Percentiles rank a stretch among this genome's conserved stretches.
Conservation (phyloP, 1,284 basidiomycete genomes). For the Earliella scabrosa region DNA sequence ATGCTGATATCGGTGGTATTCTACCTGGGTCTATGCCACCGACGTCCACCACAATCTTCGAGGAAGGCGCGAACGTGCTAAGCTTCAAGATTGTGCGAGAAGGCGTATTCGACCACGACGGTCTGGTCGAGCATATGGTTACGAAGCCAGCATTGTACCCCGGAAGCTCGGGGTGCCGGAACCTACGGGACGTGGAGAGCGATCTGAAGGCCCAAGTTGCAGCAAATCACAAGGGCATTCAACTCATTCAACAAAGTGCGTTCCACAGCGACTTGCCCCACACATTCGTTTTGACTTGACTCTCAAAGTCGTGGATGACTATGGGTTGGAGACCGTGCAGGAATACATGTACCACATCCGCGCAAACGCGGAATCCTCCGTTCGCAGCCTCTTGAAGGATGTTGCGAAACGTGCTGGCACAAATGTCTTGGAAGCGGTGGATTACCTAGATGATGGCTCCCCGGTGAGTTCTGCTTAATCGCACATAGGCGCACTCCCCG, state of each 20-base stretch:
- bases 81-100: slow-evolving; percentile 92
- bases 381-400: slow-evolving; percentile 81
- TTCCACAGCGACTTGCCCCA: not conserved
- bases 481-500: not conserved
- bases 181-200: slow-evolving; percentile 88
- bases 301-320: slow-evolving; percentile 91
- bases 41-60: slow-evolving; percentile 86
- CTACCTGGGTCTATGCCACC: slow-evolving; percentile 95
- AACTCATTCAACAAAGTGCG: slow-evolving; percentile 76
- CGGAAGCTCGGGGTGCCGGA: slow-evolving; percentile 82
- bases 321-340: slow-evolving; percentile 86
- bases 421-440: slow-evolving; percentile 71
- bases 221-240: slow-evolving; percentile 93
- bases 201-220: slow-evolving; percentile 98
- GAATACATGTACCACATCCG: slow-evolving; percentile 94
- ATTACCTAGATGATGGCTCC: slow-evolving; percentile 89
- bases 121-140: slow-evolving; percentile 80
- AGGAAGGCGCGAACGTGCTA: slow-evolving; percentile 93
- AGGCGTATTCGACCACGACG: slow-evolving; percentile 81
- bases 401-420: slow-evolving; percentile 74
- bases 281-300: not conserved
- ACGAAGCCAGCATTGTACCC: slow-evolving; percentile 87
- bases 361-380: slow-evolving; percentile 88
- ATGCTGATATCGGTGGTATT: slow-evolving; percentile 81
- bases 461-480: slow-evolving; percentile 53